A percentile compares a stretch with the other conserved stretches of the same genome.
phyloP scores from a whole-genome alignment of 768 basidiomycete species.

The Pisolithus orientalis region DNA sequence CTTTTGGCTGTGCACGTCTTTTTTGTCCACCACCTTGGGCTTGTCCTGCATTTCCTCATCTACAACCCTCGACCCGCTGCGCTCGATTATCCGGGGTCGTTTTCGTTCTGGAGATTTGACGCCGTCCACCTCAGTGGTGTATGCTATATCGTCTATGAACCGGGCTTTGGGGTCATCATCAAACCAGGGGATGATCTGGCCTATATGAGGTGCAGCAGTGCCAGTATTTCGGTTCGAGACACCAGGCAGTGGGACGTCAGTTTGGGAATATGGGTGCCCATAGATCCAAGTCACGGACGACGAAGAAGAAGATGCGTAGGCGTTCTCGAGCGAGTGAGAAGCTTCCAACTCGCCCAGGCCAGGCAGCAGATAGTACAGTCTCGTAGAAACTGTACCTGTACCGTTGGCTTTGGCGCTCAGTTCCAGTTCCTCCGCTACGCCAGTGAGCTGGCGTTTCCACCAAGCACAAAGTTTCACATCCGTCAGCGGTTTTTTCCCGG shows the following conservation, averaged over 20 bases:
- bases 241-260: slow-evolving; percentile 38
- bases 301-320: slow-evolving; percentile 18
- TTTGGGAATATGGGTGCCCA: slow-evolving; percentile 66
- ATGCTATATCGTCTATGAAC: slow-evolving; percentile 87
- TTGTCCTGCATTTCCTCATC: slow-evolving; percentile 23
- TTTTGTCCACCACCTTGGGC: slow-evolving; percentile 14
- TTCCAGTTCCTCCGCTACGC: slow-evolving; percentile 37
- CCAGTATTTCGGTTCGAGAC: slow-evolving; percentile 34
- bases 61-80: slow-evolving; percentile 1
- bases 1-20: slow-evolving; percentile 14
- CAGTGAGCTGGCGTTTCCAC: slow-evolving; percentile 79
- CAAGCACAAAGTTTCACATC: slow-evolving; percentile 82
- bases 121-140: slow-evolving; percentile 53
- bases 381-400: slow-evolving; percentile 1
- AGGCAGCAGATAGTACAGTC: slow-evolving; percentile 61
- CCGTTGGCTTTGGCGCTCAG: slow-evolving; percentile 17
- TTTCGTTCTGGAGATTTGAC: slow-evolving; percentile 59
- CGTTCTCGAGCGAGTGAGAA: slow-evolving; percentile 42
- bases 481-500: slow-evolving; percentile 64
- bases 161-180: slow-evolving; percentile 97
- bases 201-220: slow-evolving; percentile 34
- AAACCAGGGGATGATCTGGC: slow-evolving; percentile 79
- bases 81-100: slow-evolving; percentile 37
- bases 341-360: slow-evolving; percentile 68
- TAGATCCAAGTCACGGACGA: slow-evolving; percentile 52